Base-by-base conservation (phyloP, 2,329 filamentous ascomycete species). In the Podosphaera aphanis region DNA sequence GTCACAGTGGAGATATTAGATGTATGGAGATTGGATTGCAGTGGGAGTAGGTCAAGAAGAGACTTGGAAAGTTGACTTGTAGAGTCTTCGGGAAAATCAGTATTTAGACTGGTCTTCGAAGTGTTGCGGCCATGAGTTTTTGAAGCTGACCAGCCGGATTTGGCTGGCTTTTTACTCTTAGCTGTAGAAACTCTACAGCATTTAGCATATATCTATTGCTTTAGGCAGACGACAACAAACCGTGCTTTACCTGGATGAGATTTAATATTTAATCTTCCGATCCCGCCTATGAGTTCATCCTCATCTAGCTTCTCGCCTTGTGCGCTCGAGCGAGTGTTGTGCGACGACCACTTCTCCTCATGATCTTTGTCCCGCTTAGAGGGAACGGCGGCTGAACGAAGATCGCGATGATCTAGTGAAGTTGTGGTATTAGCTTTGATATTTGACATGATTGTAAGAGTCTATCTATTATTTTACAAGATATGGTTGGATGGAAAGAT, bases 281-380 rank as follows among this genome's bases (percentile, higher is more conserved):
- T n/a, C 19, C 31, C 47, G 25, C 45, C 50, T 31, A 43, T 38
- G 7, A 43, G 5, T 29, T n/a, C n/a, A n/a, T n/a, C n/a, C n/a
- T 29, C 25, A 29, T 11, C 19, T 19, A 49, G 37, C 3, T 49
- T 47, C 10, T 49, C 47, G 23, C 45, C 31, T 11, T n/a, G 4
- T 2, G 18, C 19, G n/a, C 2, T 15, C 7, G 38, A 11, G 39
- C 56, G 55, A 18, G 21, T 19, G 7, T 57, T 56, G 35, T 50
- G 45, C 37, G 40, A 45, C 57, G 56, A n/a, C n/a, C n/a, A 60
- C 47, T 60, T 60, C 46, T 49, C 39, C 44, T 39, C 45, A 25
- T 56, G 51, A 42, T 59, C 55, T 38, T 55, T 58, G 39, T 57
- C 54, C 37, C 57, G 56, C 49, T 59, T 59, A 51, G 50, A 59